Evolutionary conservation across 345 rosid genomes (phyloP).

Genomic region (Citrus sp.): DNA sequence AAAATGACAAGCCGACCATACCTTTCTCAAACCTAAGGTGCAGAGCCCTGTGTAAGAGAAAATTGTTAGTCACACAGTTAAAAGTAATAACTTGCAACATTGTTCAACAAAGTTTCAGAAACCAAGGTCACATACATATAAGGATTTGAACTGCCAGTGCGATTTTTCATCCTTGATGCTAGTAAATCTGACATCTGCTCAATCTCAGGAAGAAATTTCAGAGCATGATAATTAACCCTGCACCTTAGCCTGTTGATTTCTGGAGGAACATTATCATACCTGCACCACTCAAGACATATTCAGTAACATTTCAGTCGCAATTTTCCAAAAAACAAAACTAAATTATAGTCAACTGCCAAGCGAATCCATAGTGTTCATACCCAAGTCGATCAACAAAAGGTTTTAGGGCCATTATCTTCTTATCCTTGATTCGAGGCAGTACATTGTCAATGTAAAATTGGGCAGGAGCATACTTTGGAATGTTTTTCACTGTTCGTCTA

Average conservation of each 20-base stretch:
- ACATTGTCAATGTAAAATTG: slow-evolving; percentile 98
- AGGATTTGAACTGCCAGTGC: slow-evolving; percentile 81
- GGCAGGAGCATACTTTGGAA: slow-evolving; percentile 98
- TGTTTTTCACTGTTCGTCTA: slow-evolving; percentile 98
- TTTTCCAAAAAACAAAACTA: slow-evolving; percentile 7
- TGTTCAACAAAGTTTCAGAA: slow-evolving; percentile 18
- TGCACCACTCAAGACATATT: slow-evolving; percentile 31
- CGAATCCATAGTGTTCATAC: slow-evolving; percentile 30
- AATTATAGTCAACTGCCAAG: neutral
- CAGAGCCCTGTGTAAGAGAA: slow-evolving; percentile 73
- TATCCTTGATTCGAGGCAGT: slow-evolving; percentile 94
- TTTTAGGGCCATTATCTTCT: slow-evolving; percentile 97
- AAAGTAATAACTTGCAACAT: slow-evolving; percentile 8
- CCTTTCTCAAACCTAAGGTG: slow-evolving; percentile 99
- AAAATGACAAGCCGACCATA: slow-evolving; percentile 97
- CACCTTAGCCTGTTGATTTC: slow-evolving; percentile 98
- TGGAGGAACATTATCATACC: slow-evolving; percentile 96
- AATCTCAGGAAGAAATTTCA: slow-evolving; percentile 88
- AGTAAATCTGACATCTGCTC: slow-evolving; percentile 90
- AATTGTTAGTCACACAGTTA: slow-evolving; percentile 6
- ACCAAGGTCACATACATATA: slow-evolving; percentile 61
- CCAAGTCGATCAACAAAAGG: slow-evolving; percentile 99
- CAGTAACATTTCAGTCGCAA: slow-evolving; percentile 6
- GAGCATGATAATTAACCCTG: slow-evolving; percentile 98
- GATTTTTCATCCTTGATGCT: slow-evolving; percentile 92